These are phyloP conservation scores for Cylindrodendrum hubeiense DNA, from an alignment of 2,329 filamentous ascomycete species.

Conservation along the genomic window DNA sequence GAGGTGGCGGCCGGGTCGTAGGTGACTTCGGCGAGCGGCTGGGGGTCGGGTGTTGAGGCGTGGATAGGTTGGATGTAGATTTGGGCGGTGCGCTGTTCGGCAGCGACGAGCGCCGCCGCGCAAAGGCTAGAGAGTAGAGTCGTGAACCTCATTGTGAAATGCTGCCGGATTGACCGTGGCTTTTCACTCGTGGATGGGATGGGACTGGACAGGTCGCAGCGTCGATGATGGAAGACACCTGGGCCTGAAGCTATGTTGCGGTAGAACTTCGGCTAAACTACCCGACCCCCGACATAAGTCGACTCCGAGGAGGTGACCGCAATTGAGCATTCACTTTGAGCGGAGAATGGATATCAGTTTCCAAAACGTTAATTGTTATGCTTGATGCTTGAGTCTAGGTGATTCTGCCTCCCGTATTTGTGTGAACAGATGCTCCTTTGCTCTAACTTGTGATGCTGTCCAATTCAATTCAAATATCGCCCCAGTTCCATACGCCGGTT, in stretches of 20 bases:
- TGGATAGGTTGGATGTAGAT: constrained; percentile 68
- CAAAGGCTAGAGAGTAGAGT: constrained; percentile 57
- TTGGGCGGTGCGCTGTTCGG: constrained; percentile 59
- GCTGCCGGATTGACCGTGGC: neutral
- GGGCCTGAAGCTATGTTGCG: constrained; percentile 26
- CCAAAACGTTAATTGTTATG: constrained; percentile 9
- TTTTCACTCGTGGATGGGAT: constrained; percentile 6
- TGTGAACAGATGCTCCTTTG: constrained; percentile 36
- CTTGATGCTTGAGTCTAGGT: constrained; percentile 21
- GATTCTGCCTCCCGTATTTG: constrained; percentile 25
- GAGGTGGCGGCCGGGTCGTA: constrained; percentile 63
- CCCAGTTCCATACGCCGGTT: constrained; percentile 39
- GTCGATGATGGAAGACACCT: constrained; percentile 33
- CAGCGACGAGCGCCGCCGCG: constrained; percentile 54
- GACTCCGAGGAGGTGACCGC: neutral
- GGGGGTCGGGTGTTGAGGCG: constrained; percentile 48
- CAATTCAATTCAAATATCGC: constrained; percentile 28
- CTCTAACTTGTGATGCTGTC: constrained; percentile 36
- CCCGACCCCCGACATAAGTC: neutral
- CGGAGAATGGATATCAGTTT: neutral
- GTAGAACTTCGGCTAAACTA: constrained; percentile 38
- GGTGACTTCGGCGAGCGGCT: constrained; percentile 66
- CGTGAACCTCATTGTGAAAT: constrained; percentile 55
- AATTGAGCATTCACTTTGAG: neutral
- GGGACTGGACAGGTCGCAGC: constrained; percentile 12